These are phyloP conservation scores for Trypanosomatidae sp. DNA, from an alignment of 208 protist species.

Conservation along the genomic window DNA sequence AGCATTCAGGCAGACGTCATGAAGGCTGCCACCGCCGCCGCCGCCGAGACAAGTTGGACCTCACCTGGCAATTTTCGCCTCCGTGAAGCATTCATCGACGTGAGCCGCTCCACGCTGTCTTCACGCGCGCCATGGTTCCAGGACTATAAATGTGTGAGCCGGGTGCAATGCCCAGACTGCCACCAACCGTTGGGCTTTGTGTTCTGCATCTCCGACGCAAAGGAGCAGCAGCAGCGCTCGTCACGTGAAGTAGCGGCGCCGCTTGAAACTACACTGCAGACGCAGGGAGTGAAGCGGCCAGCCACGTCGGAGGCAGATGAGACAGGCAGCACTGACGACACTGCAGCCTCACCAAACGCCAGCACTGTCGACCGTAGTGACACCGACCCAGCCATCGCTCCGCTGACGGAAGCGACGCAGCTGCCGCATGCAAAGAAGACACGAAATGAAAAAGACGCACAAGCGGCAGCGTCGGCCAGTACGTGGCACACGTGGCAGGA, in stretches of 20 bases:
- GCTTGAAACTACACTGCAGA: neutral
- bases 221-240: neutral
- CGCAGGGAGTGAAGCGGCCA: slow-evolving; percentile 23
- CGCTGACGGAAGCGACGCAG: slow-evolving; percentile 2
- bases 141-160: slow-evolving; percentile 41
- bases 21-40: slow-evolving; percentile 29
- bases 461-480: slow-evolving; percentile 18
- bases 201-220: slow-evolving; percentile 32
- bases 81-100: slow-evolving; percentile 64
- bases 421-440: slow-evolving; percentile 31
- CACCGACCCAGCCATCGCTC: neutral
- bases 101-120: slow-evolving; percentile 61
- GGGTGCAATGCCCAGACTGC: slow-evolving; percentile 80
- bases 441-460: slow-evolving; percentile 25
- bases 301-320: slow-evolving; percentile 4
- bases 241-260: neutral
- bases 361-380: neutral
- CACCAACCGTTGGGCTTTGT: slow-evolving; percentile 73
- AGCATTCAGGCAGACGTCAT: slow-evolving; percentile 34
- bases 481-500: slow-evolving; percentile 19
- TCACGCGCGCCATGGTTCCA: slow-evolving; percentile 67
- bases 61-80: slow-evolving; percentile 76
- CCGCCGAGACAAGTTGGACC: slow-evolving; percentile 36
- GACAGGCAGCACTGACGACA: slow-evolving; percentile 6
- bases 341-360: neutral